A percentile compares a stretch with the other conserved stretches of the same genome.
Evolutionary conservation across 2,329 filamentous ascomycete genomes (phyloP).

Genomic region (Cordyceps militaris): DNA sequence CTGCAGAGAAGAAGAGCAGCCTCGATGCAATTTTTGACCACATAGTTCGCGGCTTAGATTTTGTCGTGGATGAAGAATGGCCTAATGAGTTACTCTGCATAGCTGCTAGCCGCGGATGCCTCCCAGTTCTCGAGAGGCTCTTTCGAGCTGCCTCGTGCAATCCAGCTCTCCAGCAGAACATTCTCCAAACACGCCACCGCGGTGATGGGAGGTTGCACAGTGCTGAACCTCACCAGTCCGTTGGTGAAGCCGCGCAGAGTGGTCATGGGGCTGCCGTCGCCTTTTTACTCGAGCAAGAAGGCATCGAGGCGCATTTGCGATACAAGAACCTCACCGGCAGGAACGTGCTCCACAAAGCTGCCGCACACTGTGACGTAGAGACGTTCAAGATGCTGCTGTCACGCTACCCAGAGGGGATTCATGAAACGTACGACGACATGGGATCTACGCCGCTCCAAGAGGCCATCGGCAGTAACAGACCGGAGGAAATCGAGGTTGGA

Average conservation of each 20-base stretch:
- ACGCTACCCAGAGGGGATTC: background rate
- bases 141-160: constrained; percentile 12
- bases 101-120: constrained; percentile 20
- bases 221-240: constrained; percentile 3
- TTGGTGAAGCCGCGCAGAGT: constrained; percentile 5
- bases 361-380: background rate
- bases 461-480: background rate
- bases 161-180: constrained; percentile 2
- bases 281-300: constrained; percentile 12
- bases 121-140: constrained; percentile 20
- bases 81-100: constrained; percentile 20
- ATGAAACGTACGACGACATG: background rate
- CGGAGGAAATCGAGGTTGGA: background rate
- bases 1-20: background rate
- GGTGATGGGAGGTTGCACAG: background rate
- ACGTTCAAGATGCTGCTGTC: background rate
- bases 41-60: background rate
- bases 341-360: constrained; percentile 6
- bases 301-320: background rate
- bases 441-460: background rate
- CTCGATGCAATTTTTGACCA: background rate
- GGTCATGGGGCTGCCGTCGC: background rate
- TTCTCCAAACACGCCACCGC: background rate
- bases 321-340: background rate
- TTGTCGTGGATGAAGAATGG: constrained; percentile 19